phyloP scores from a whole-genome alignment of 495 filamentous ascomycete genomes.

The Schizothecium vesticola region DNA sequence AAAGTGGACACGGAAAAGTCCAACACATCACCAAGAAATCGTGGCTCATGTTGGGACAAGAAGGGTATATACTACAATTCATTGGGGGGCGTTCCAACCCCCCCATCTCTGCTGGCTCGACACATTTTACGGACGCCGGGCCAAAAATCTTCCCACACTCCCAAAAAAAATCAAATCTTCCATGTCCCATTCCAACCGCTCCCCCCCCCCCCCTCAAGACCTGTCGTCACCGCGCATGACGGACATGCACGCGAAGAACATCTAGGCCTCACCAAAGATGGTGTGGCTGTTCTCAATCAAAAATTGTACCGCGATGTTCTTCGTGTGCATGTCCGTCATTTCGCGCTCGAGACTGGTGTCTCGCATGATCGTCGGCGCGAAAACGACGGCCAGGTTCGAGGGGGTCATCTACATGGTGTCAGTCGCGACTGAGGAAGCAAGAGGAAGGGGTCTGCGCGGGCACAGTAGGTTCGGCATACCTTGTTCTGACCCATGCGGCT shows the following conservation, averaged over 20 bases:
- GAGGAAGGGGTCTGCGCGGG: background rate
- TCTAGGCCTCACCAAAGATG: conserved; percentile 55
- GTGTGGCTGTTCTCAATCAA: conserved; percentile 78
- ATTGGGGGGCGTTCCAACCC: background rate
- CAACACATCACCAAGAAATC: background rate
- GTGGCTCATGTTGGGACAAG: background rate
- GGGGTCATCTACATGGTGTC: conserved; percentile 67
- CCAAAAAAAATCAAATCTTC: background rate
- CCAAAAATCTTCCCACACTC: background rate
- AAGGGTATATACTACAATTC: background rate
- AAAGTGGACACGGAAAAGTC: background rate
- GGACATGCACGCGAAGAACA: background rate
- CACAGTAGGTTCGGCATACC: conserved; percentile 31
- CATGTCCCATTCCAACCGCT: background rate
- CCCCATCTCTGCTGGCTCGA: background rate
- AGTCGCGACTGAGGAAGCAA: background rate
- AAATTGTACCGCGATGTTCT: conserved; percentile 85
- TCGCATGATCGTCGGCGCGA: conserved; percentile 95
- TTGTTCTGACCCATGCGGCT: conserved; percentile 74
- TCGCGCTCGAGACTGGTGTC: conserved; percentile 83
- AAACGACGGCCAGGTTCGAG: conserved; percentile 92
- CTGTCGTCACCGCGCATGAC: background rate
- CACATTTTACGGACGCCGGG: background rate
- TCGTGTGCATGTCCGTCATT: conserved; percentile 91
- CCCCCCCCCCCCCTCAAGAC: background rate